phyloP scores from a whole-genome alignment of 495 filamentous ascomycete genomes.

The Hypoxylon lienhwacheense region DNA sequence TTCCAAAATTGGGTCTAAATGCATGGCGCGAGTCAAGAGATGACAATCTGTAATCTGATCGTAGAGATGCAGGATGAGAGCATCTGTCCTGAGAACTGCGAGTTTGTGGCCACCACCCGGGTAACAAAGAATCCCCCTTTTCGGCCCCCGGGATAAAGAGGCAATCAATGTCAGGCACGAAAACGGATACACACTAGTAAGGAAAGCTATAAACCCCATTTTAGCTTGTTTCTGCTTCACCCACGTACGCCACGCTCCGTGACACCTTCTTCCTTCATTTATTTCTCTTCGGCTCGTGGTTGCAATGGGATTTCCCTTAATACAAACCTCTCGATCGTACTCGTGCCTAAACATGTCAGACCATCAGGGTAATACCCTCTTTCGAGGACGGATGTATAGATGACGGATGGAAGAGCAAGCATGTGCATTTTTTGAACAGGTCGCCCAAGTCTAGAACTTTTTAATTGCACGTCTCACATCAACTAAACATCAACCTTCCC shows the following conservation, averaged over 20 bases:
- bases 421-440: conserved; percentile 1
- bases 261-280: conserved; percentile 28
- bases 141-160: background rate
- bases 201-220: conserved; percentile 21
- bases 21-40: conserved; percentile 13
- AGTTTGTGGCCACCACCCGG: conserved; percentile 18
- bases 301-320: conserved; percentile 7
- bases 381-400: conserved; percentile 8
- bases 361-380: conserved; percentile 7
- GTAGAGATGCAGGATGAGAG: conserved; percentile 1
- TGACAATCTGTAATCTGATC: conserved; percentile 21
- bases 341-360: conserved; percentile 17
- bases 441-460: background rate
- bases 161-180: conserved; percentile 30
- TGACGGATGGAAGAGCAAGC: background rate
- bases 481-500: conserved; percentile 11
- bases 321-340: conserved; percentile 15
- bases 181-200: conserved; percentile 15
- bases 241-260: conserved; percentile 12
- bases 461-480: conserved; percentile 5
- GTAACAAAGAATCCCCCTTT: conserved; percentile 9
- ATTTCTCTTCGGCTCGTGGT: conserved; percentile 7
- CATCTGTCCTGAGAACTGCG: conserved; percentile 16
- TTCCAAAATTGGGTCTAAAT: conserved; percentile 26
- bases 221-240: conserved; percentile 8